These are phyloP conservation scores for Kalanchoe fedtschenkoi DNA, from an alignment of 164 flowering plant species.

Conservation along the genomic window DNA sequence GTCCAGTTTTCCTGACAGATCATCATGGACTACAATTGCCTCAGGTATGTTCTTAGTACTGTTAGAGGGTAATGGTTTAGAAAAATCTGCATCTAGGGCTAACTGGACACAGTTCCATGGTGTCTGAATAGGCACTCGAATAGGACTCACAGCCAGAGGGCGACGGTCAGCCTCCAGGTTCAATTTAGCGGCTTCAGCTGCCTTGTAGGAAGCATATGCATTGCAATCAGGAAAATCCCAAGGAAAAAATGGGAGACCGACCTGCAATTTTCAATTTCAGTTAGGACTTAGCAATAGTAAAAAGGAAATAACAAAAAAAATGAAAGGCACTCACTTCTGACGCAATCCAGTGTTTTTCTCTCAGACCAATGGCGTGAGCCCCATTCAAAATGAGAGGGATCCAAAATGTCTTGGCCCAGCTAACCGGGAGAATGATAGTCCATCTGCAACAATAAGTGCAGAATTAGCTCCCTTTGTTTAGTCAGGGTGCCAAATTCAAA, in stretches of 20 bases:
- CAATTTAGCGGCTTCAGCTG: slow-evolving; percentile 32
- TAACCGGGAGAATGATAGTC: slow-evolving; percentile 72
- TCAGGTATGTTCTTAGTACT: neutral
- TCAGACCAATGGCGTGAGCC: slow-evolving; percentile 73
- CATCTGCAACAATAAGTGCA: slow-evolving; percentile 35
- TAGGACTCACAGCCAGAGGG: slow-evolving; percentile 45
- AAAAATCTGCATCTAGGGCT: slow-evolving; percentile 14
- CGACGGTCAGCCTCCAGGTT: slow-evolving; percentile 22
- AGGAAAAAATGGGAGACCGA: slow-evolving; percentile 64
- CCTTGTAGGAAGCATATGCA: slow-evolving; percentile 51
- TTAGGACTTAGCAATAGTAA: neutral
- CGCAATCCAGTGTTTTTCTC: slow-evolving; percentile 86
- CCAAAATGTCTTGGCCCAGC: slow-evolving; percentile 89
- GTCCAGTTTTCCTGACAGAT: slow-evolving; percentile 5
- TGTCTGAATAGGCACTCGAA: slow-evolving; percentile 52
- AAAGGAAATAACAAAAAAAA: neutral
- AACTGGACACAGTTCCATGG: slow-evolving; percentile 48
- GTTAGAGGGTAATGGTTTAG: slow-evolving; percentile 4
- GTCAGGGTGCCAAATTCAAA: too few relatives aligned
- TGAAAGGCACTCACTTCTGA: slow-evolving; percentile 26
- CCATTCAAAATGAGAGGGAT: slow-evolving; percentile 50
- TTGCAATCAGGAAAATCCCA: slow-evolving; percentile 77
- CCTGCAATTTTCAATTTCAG: slow-evolving; percentile 27
- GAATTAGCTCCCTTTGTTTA: neutral
- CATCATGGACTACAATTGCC: neutral